Evolutionary conservation across 805 yeast genomes (phyloP), one percentile per base, ranked within the genome.

Genomic region (Allodekkera sacchari): DNA sequence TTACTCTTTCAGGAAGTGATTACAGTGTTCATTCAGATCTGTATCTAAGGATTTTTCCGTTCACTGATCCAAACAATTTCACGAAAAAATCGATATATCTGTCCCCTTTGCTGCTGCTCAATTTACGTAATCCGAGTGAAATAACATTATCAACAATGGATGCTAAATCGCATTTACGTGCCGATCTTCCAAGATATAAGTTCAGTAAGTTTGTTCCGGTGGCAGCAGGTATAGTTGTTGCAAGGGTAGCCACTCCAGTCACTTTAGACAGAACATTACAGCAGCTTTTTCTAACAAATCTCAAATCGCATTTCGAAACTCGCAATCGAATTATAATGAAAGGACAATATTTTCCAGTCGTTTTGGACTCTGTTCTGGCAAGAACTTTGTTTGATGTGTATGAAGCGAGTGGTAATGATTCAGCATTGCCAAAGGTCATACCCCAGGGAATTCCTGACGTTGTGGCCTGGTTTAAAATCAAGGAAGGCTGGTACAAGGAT

Each of bases 391-490:
- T 64, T 41, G 60, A 57, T 15, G 55, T 63, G 4, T 47, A 63
- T 50, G 42, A 48, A 15, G 12, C 15, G 9, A 42, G 48, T n/a
- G 37, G 24, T 3, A 28, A 27, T 8, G 31, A 45, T 3, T 25
- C 42, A 9, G 38, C 37, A 7, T 48, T 48, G 10, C 61, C 61
- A 1, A 52, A 53, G 3, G 57, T 64, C 4, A 55, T 72, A 2
- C 85, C 87, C 0, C 54, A 60, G 3, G 84, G 83, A 0, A 64
- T 64, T 15, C 75, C 83, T 1, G 84, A 87, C 49, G 62, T 73
- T 0, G 68, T 88, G 13, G 94, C 87, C 0, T 89, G 96, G 96
- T 89, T 87, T 55, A 72, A 71, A 42, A 70, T 89, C 2, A 63
- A 71, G 2, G 78, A 70, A 6, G 59, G 77, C 4, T 47, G 59